phyloP scores from a whole-genome alignment of 1,284 basidiomycete genomes.

The Trichosporon faecale region DNA sequence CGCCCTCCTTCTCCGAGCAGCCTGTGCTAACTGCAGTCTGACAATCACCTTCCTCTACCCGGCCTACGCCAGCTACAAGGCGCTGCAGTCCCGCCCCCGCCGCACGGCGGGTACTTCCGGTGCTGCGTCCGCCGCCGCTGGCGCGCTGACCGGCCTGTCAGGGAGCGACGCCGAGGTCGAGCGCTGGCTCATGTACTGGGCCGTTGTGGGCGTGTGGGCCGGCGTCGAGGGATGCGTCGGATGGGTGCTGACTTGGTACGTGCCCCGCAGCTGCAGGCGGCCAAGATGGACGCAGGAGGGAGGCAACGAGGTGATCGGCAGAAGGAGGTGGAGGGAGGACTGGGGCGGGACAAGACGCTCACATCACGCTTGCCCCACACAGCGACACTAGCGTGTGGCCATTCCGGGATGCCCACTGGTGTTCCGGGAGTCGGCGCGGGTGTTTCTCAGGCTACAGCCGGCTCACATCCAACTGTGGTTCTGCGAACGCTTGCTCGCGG shows the following conservation, averaged over 20 bases:
- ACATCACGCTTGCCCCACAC: not conserved
- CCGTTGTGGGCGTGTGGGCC: constrained; percentile 62
- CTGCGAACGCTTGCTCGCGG: too few species aligned
- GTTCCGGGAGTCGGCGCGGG: too few species aligned
- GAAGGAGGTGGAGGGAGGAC: not conserved
- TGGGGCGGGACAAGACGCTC: not conserved
- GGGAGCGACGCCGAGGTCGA: constrained; percentile 51
- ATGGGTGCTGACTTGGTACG: constrained; percentile 68
- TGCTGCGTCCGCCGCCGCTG: constrained; percentile 59
- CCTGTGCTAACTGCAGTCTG: constrained; percentile 30
- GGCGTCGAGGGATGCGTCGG: constrained; percentile 67
- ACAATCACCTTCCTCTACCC: constrained; percentile 51
- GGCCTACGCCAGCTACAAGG: constrained; percentile 53
- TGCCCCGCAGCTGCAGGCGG: constrained; percentile 18
- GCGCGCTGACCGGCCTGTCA: constrained; percentile 43
- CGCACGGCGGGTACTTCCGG: constrained; percentile 25
- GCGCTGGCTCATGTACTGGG: constrained; percentile 55
- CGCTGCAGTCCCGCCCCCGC: constrained; percentile 58
- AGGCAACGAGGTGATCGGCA: not conserved
- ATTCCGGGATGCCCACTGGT: not conserved
- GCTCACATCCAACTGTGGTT: too few species aligned
- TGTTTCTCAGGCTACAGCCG: too few species aligned
- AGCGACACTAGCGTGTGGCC: not conserved
- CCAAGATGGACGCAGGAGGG: not conserved
- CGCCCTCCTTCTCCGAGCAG: not conserved